A percentile compares a stretch with the other conserved stretches of the same genome.
Evolutionary conservation across 2,329 filamentous ascomycete genomes (phyloP).

Genomic region (Esteya vermicola): DNA sequence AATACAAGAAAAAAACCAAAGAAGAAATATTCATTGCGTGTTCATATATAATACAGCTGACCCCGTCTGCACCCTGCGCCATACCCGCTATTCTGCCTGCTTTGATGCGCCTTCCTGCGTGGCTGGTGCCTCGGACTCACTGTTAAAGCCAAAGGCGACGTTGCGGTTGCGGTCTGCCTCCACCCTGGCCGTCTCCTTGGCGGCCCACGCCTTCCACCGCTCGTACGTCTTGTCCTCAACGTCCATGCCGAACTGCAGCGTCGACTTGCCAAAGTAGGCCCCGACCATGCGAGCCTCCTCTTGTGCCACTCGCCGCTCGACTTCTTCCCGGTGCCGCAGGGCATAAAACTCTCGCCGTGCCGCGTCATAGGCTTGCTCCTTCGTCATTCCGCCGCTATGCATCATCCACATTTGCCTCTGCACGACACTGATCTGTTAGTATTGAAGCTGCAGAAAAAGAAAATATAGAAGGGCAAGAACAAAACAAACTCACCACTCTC

Average conservation of each 20-base stretch:
- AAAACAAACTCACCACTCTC: conserved; percentile 55
- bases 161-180: conserved; percentile 26
- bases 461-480: not conserved
- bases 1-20: not conserved
- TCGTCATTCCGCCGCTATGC: conserved; percentile 44
- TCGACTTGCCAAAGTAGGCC: conserved; percentile 72
- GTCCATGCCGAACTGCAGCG: conserved; percentile 63
- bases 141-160: conserved; percentile 28
- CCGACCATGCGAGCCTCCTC: conserved; percentile 81
- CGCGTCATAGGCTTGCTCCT: conserved; percentile 64
- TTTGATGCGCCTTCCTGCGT: not conserved
- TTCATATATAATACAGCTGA: not conserved
- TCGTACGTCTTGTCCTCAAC: conserved; percentile 72
- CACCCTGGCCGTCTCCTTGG: conserved; percentile 26
- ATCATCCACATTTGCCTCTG: conserved; percentile 85
- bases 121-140: conserved; percentile 9
- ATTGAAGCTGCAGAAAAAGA: not conserved
- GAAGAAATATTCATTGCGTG: not conserved
- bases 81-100: no score
- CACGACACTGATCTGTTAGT: conserved; percentile 51
- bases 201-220: conserved; percentile 72
- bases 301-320: conserved; percentile 65
- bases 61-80: no score
- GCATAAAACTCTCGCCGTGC: conserved; percentile 85
- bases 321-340: conserved; percentile 66